These are phyloP conservation scores for Trichoderma asperelloides DNA, from an alignment of 495 filamentous ascomycete species.

Conservation along the genomic window DNA sequence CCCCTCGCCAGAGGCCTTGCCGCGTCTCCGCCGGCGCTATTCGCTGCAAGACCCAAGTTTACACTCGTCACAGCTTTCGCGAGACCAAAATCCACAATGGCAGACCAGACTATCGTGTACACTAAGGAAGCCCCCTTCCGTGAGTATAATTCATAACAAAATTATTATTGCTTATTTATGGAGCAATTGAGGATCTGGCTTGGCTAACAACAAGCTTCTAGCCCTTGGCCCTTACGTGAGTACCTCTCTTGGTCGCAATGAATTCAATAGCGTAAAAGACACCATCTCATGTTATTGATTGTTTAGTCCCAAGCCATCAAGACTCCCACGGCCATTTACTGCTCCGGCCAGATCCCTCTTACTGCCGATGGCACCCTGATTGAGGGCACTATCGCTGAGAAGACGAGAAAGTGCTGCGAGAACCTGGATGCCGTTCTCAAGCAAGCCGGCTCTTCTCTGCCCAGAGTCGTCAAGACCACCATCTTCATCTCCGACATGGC, in stretches of 20 bases:
- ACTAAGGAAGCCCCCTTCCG: constrained; percentile 43
- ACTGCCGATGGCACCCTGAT: constrained; percentile 66
- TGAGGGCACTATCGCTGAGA: constrained; percentile 64
- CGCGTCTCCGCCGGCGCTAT: neutral
- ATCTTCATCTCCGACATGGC: constrained; percentile 81
- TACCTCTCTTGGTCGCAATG: neutral
- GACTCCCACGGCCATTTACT: constrained; percentile 74
- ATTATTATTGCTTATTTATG: constrained; percentile 1
- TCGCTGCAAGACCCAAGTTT: constrained; percentile 3
- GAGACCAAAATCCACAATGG: constrained; percentile 23
- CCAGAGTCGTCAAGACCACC: constrained; percentile 71
- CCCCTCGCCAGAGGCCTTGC: neutral
- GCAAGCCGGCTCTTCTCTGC: constrained; percentile 65
- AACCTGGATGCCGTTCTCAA: constrained; percentile 71
- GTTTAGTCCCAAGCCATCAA: constrained; percentile 78
- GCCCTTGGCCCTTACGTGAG: constrained; percentile 50
- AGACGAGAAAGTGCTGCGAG: constrained; percentile 65
- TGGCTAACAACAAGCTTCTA: constrained; percentile 15
- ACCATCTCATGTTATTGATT: constrained; percentile 1
- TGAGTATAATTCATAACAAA: constrained; percentile 23
- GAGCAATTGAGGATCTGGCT: too few relatives aligned
- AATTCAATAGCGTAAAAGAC: neutral
- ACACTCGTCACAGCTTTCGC: constrained; percentile 9
- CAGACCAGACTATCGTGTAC: constrained; percentile 39
- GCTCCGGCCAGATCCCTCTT: constrained; percentile 88